A percentile compares a stretch with the other conserved stretches of the same genome.
phyloP scores from a whole-genome alignment of 1,284 basidiomycete genomes.

The Cutaneotrichosporon arboriforme region DNA sequence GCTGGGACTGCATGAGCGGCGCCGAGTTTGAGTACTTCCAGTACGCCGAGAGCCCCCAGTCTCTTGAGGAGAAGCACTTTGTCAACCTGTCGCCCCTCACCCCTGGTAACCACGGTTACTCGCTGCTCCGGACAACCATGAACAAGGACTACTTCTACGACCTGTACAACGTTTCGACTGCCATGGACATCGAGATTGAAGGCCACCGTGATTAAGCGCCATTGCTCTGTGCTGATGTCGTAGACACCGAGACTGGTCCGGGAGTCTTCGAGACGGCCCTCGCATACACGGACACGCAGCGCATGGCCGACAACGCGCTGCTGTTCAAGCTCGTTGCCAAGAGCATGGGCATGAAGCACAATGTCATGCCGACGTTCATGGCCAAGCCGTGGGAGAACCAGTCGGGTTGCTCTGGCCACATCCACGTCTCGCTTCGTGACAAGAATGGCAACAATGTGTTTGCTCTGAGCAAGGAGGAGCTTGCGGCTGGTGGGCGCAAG shows the following conservation, averaged over 20 bases:
- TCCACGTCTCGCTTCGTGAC: constrained; percentile 81
- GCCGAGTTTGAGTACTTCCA: constrained; percentile 98
- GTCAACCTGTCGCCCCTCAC: constrained; percentile 70
- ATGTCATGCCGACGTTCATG: constrained; percentile 93
- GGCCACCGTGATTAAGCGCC: constrained; percentile 63
- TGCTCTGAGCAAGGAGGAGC: constrained; percentile 55
- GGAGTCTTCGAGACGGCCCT: constrained; percentile 89
- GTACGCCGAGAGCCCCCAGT: constrained; percentile 80
- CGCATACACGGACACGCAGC: constrained; percentile 72
- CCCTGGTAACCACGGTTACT: constrained; percentile 90
- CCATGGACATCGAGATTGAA: constrained; percentile 79
- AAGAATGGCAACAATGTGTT: constrained; percentile 70
- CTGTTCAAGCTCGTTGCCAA: constrained; percentile 91
- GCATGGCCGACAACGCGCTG: constrained; percentile 92
- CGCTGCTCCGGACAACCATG: constrained; percentile 75
- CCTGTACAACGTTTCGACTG: constrained; percentile 68
- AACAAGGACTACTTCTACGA: constrained; percentile 87
- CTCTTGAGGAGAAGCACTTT: constrained; percentile 72
- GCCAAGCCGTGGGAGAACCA: constrained; percentile 92
- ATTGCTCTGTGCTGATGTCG: neutral
- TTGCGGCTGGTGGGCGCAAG: constrained; percentile 58
- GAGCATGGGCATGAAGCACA: constrained; percentile 81
- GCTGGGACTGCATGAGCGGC: constrained; percentile 66
- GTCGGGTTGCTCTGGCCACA: constrained; percentile 87
- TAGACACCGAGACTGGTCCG: constrained; percentile 93